phyloP scores from a whole-genome alignment of 2,329 filamentous ascomycete species.

The Beauveria scarabaeidicola region DNA sequence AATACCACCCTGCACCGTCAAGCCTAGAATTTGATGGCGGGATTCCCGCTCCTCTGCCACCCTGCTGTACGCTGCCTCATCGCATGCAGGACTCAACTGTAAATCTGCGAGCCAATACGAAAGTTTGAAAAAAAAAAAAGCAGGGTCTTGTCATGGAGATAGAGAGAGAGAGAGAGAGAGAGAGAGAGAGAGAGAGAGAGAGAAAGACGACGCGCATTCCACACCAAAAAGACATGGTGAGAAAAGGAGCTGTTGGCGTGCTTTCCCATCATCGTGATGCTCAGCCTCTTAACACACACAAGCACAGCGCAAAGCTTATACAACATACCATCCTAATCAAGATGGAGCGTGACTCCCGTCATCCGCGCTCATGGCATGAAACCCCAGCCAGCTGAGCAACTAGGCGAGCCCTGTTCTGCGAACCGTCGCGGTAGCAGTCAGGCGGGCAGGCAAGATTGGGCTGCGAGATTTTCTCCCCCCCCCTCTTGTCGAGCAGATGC shows the following conservation, averaged over 20 bases:
- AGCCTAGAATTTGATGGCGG: neutral
- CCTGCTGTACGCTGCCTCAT: neutral
- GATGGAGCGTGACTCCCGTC: neutral
- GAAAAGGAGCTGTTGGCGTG: neutral
- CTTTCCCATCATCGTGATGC: neutral
- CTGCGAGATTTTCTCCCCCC: neutral
- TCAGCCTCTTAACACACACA: neutral
- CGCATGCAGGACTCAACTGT: neutral
- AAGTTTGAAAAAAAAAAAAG: neutral
- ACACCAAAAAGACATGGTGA: neutral
- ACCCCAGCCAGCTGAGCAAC: conserved; percentile 1
- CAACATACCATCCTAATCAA: neutral
- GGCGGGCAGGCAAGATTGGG: neutral
- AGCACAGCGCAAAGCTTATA: neutral
- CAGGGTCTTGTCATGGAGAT: neutral
- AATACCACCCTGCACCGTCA: neutral
- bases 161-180: neutral
- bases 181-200: neutral
- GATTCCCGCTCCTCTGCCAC: neutral
- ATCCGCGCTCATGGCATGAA: neutral
- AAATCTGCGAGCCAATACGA: neutral
- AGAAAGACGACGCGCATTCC: neutral
- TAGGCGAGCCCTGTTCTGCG: neutral
- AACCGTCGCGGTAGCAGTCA: neutral
- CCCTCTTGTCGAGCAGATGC: neutral